These are phyloP conservation scores for Petunia secreta DNA, from an alignment of 257 asterid genomes.

Conservation along the genomic window DNA sequence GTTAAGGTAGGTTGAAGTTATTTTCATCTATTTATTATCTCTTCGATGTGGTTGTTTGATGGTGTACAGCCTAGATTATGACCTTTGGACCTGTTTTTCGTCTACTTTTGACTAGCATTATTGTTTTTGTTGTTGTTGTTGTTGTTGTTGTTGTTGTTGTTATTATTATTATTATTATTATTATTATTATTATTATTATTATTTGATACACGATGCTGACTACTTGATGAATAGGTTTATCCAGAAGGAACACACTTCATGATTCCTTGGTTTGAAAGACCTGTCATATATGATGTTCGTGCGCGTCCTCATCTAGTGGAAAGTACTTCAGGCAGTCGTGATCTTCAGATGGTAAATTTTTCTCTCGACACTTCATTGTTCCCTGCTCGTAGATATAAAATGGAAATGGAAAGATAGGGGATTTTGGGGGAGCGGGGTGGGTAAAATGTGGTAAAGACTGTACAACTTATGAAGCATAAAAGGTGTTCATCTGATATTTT, in stretches of 20 bases:
- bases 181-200: not conserved
- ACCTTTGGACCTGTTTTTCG: not conserved
- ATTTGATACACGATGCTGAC: not conserved
- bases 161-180: too few species aligned
- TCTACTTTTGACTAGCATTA: not conserved
- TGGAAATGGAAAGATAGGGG: not conserved
- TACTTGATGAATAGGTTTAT: slow-evolving; percentile 57
- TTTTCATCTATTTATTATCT: not conserved
- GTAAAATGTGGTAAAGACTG: not conserved
- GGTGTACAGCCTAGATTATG: not conserved
- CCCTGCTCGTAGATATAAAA: not conserved
- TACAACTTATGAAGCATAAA: not conserved
- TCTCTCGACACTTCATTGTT: not conserved
- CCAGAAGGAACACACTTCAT: slow-evolving; percentile 96
- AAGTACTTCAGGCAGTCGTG: slow-evolving; percentile 95
- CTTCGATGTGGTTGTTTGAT: not conserved
- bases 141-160: too few species aligned
- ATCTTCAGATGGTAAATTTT: slow-evolving; percentile 83
- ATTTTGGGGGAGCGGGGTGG: not conserved
- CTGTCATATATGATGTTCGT: slow-evolving; percentile 83
- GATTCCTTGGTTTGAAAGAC: slow-evolving; percentile 96
- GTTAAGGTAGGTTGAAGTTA: not conserved
- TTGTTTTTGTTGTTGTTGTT: not conserved
- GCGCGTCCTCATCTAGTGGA: slow-evolving; percentile 93
- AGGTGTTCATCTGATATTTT: not conserved